Percentiles rank a stretch among this genome's conserved stretches.
Conservation (phyloP, 139 green algal species). For the Limnomonas spitsbergensis region DNA sequence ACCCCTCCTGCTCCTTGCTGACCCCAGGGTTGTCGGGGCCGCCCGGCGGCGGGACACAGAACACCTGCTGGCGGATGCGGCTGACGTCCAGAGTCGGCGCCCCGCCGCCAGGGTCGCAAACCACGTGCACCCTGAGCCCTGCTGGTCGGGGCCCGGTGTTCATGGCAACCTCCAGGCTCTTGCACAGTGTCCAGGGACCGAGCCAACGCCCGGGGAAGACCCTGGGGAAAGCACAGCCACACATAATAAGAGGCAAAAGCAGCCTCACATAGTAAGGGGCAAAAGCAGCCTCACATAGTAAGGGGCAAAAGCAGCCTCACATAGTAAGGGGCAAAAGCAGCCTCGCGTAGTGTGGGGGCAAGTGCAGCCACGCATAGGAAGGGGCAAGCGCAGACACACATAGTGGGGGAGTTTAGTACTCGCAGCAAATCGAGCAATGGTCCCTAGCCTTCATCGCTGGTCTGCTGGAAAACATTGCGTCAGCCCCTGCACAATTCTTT, state of each 20-base stretch:
- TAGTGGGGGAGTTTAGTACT: too few relatives aligned
- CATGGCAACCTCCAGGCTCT: conserved; percentile 52
- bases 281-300: too few relatives aligned
- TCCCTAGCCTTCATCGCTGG: neutral
- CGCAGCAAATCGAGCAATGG: neutral
- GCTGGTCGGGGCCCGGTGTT: neutral
- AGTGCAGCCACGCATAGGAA: too few relatives aligned
- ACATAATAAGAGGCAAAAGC: too few relatives aligned
- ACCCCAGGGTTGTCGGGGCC: too few relatives aligned
- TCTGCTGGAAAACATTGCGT: neutral
- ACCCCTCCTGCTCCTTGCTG: too few relatives aligned
- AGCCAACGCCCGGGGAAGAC: conserved; percentile 82
- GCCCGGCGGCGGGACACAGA: neutral
- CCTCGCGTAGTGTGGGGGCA: too few relatives aligned
- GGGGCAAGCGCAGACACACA: too few relatives aligned
- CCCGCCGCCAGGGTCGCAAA: conserved; percentile 68
- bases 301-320: too few relatives aligned
- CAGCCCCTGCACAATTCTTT: too few relatives aligned
- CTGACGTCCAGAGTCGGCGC: conserved; percentile 59
- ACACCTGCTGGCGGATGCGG: neutral
- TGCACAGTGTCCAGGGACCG: conserved; percentile 82
- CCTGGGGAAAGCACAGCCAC: conserved; percentile 44
- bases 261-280: too few relatives aligned
- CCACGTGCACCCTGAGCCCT: conserved; percentile 8
- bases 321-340: too few relatives aligned